phyloP scores from a whole-genome alignment of 1,284 basidiomycete genomes.

The Apiotrichum gracile region DNA sequence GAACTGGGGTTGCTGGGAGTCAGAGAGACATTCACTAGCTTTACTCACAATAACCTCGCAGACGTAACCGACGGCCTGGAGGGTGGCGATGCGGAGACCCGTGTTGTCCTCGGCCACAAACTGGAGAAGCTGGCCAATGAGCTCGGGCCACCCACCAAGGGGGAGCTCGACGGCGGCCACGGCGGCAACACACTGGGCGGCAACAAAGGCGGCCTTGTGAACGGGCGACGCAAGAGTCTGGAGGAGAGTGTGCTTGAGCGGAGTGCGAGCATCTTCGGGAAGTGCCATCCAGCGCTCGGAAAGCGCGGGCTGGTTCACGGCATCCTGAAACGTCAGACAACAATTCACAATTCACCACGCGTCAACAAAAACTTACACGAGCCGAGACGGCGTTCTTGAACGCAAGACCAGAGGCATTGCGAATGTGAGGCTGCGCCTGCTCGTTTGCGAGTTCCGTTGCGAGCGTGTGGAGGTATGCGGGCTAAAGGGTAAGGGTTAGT shows the following conservation, averaged over 20 bases:
- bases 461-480: slow-evolving; percentile 82
- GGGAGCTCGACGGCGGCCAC: slow-evolving; percentile 92
- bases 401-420: slow-evolving; percentile 91
- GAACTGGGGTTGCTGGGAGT: slow-evolving; percentile 75
- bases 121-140: slow-evolving; percentile 80
- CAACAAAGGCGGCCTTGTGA: slow-evolving; percentile 72
- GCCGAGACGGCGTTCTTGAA: slow-evolving; percentile 94
- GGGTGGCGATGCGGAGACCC: slow-evolving; percentile 76
- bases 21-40: not conserved
- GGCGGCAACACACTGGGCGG: slow-evolving; percentile 88
- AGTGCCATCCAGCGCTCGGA: slow-evolving; percentile 75
- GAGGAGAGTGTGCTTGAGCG: slow-evolving; percentile 85
- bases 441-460: slow-evolving; percentile 75
- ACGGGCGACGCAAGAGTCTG: slow-evolving; percentile 70
- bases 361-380: slow-evolving; percentile 57
- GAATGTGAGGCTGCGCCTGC: slow-evolving; percentile 63
- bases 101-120: slow-evolving; percentile 75
- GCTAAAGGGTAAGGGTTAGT: slow-evolving; percentile 49
- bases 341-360: too few species aligned
- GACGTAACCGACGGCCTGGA: slow-evolving; percentile 94
- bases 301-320: slow-evolving; percentile 67
- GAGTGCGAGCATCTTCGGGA: slow-evolving; percentile 60
- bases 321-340: slow-evolving; percentile 55
- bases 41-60: slow-evolving; percentile 84
- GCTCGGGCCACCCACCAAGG: slow-evolving; percentile 76